These are phyloP conservation scores for Hebeloma cylindrosporum DNA, from an alignment of 768 basidiomycete genomes.

Conservation along the genomic window DNA sequence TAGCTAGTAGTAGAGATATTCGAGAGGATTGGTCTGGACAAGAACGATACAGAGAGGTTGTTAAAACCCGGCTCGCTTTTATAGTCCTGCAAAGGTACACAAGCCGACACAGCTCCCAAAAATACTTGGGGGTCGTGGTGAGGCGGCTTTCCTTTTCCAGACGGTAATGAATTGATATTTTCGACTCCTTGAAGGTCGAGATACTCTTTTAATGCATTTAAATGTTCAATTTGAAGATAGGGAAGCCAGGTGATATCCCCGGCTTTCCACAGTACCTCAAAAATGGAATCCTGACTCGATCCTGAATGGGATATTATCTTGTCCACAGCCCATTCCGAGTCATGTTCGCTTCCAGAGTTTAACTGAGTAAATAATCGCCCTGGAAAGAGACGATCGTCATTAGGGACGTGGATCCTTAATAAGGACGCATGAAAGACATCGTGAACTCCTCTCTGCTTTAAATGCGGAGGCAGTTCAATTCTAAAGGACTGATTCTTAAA, in stretches of 20 bases:
- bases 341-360: slow-evolving; percentile 14
- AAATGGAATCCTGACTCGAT: neutral
- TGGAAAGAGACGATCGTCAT: slow-evolving; percentile 34
- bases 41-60: too few relatives aligned
- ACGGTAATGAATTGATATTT: slow-evolving; percentile 2
- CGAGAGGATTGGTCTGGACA: too few relatives aligned
- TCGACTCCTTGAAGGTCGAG: slow-evolving; percentile 29
- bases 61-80: too few relatives aligned
- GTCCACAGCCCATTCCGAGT: slow-evolving; percentile 24
- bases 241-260: slow-evolving; percentile 20
- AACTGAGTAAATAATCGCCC: slow-evolving; percentile 20
- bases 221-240: slow-evolving; percentile 22
- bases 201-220: slow-evolving; percentile 26
- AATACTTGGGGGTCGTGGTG: slow-evolving; percentile 2
- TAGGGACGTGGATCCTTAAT: slow-evolving; percentile 25
- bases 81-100: too few relatives aligned
- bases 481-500: slow-evolving; percentile 6
- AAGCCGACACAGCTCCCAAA: too few relatives aligned
- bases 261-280: slow-evolving; percentile 14
- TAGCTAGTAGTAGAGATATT: too few relatives aligned
- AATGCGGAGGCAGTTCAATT: neutral
- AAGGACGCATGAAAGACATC: slow-evolving; percentile 30
- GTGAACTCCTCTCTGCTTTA: slow-evolving; percentile 18
- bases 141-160: slow-evolving; percentile 3
- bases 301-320: slow-evolving; percentile 1